Evolutionary conservation across 139 green algal genomes (phyloP).

Genomic region (Dunaliella sp.): DNA sequence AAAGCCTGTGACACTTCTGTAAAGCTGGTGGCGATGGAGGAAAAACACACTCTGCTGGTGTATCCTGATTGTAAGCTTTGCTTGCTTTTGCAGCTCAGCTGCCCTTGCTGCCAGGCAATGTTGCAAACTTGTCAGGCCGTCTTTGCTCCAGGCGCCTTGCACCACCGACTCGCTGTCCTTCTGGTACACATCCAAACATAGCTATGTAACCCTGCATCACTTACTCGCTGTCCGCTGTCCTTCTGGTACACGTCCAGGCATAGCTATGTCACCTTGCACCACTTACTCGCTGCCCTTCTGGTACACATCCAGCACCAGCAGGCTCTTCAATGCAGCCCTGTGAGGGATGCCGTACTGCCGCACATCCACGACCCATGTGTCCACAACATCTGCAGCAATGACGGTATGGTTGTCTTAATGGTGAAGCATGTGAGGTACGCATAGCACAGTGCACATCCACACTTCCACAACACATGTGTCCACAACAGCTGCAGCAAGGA

Average conservation of each 20-base stretch:
- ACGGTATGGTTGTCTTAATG: no score
- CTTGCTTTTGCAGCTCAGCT: no score
- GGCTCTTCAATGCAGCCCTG: neutral
- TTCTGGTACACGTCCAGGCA: conserved; percentile 12
- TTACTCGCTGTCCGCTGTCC: neutral
- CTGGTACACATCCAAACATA: conserved; percentile 11
- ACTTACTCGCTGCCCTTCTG: neutral
- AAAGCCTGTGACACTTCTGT: no score
- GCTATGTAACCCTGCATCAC: neutral
- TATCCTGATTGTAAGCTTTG: no score
- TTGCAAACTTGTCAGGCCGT: no score
- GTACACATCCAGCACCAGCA: conserved; percentile 19
- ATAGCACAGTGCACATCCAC: no score
- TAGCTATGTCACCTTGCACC: neutral
- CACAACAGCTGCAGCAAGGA: conserved; percentile 24
- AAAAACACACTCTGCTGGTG: no score
- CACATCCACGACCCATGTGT: conserved; percentile 16
- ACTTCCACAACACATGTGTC: conserved; percentile 16
- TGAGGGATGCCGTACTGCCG: neutral
- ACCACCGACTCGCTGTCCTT: neutral
- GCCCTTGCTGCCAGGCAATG: no score
- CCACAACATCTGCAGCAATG: conserved; percentile 26
- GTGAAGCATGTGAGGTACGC: no score
- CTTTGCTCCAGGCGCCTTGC: no score
- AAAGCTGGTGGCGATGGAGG: no score